Conservation (phyloP, 1,139 yeast species). For the Protomyces arabidopsidicola region DNA sequence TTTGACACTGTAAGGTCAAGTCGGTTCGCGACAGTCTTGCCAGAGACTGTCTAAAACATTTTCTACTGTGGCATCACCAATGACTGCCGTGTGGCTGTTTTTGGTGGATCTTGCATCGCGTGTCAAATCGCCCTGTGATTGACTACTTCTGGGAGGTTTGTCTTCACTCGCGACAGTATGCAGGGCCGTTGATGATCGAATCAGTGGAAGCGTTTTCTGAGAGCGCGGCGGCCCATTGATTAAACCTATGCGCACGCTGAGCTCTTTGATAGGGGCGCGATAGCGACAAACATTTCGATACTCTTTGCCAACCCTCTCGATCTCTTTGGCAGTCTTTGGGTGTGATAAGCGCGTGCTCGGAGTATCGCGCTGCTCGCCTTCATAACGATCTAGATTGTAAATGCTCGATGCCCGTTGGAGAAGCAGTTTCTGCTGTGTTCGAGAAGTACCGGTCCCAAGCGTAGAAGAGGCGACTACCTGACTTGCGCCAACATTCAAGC, state of each 20-base stretch:
- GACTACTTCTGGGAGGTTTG: background rate
- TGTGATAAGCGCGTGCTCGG: background rate
- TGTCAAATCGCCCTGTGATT: background rate
- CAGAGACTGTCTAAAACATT: background rate
- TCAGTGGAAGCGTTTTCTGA: background rate
- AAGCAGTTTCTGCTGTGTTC: conserved; percentile 24
- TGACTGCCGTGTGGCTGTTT: background rate
- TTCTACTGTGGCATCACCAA: background rate
- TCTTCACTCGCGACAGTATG: background rate
- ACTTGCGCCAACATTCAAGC: background rate
- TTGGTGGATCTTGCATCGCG: background rate
- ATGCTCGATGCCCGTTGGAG: conserved; percentile 23
- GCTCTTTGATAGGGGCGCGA: conserved; percentile 19
- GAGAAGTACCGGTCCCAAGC: conserved; percentile 18
- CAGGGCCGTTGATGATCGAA: background rate
- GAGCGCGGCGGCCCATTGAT: background rate
- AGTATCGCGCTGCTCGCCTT: background rate
- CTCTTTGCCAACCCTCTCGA: conserved; percentile 14
- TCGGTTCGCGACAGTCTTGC: background rate
- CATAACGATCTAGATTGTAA: background rate
- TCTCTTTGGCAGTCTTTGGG: conserved; percentile 26
- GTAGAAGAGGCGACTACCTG: conserved; percentile 14
- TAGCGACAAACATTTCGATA: conserved; percentile 14
- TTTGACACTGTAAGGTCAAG: background rate
- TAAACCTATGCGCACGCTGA: background rate